Evolutionary conservation across 371 early-diverging fungal genomes (phyloP), one percentile per base, ranked within the genome.

Genomic region (Batkoa obscura): DNA sequence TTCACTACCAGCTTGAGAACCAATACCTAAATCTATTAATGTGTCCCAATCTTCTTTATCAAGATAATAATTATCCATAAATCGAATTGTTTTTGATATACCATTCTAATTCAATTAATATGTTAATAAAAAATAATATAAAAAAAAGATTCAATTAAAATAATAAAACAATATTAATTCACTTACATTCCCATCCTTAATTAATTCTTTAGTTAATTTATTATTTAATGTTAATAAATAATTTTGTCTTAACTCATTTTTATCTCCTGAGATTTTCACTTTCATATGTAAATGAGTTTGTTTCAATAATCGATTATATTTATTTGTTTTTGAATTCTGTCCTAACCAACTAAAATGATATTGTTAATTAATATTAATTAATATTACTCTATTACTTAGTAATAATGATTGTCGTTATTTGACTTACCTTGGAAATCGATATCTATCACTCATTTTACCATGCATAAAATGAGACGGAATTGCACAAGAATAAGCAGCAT

Each of bases 1-100:
- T 1, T 68, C 68, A 31, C 72, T 58, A 36, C 69, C 70, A 31
- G 65, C 57, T 41, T 63, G 69, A 8, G 63, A 64, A 0, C 74
- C 73, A 17, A 83, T 42, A n/a, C 77, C 71, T 50, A 98, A 59
- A 49, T 93, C 94, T 58, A 80, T 61, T 30, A 97, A 63, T 0
- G 80, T 68, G 17, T 94, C 94, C 64, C 84, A 77, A 62, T 90
- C 89, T 52, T 97, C 98, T 54, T 81, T 75, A 55, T 75, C 79
- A 46, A 99, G 64, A 60, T 84, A 88, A 64, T 95, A 96, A 4
- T 75, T 69, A 63, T 94, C 89, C 87, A 99, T 86, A 8, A 78
- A 56, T 2, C 80, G 68, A 38, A 98, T 83, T 15, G 88, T 82
- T 12, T 75, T 73, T 2, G 72, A 72, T 32, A 84, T 76, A 0